Percentiles rank a stretch among this genome's conserved stretches.
These are phyloP conservation scores for Scleroderma bovista DNA, from an alignment of 768 basidiomycete species.

Conservation along the genomic window DNA sequence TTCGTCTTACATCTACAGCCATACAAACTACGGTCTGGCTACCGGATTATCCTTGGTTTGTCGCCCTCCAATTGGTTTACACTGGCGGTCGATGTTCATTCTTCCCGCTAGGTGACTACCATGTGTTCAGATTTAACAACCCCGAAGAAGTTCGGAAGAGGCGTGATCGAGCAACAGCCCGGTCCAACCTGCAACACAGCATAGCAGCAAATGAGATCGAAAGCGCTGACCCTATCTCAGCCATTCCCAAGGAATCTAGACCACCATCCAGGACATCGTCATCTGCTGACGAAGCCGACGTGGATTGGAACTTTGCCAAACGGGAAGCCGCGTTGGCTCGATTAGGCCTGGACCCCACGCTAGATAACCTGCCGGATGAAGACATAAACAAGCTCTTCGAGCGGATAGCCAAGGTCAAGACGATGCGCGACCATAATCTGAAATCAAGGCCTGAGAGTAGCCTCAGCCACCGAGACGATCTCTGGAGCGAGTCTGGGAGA, in stretches of 20 bases:
- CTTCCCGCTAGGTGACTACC: conserved; percentile 68
- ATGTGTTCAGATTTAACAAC: conserved; percentile 97
- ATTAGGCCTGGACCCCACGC: conserved; percentile 79
- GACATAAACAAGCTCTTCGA: conserved; percentile 93
- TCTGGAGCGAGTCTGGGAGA: conserved; percentile 87
- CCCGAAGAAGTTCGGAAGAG: conserved; percentile 92
- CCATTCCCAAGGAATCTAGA: conserved; percentile 49
- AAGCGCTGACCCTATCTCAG: conserved; percentile 32
- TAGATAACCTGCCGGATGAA: conserved; percentile 91
- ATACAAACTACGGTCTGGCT: conserved; percentile 88
- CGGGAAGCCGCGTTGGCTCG: conserved; percentile 88
- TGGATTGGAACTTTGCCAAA: conserved; percentile 97
- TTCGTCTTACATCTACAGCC: conserved; percentile 34
- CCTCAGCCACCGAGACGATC: conserved; percentile 77
- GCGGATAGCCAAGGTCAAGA: conserved; percentile 90
- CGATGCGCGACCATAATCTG: conserved; percentile 73
- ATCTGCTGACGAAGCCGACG: conserved; percentile 59
- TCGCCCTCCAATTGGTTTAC: background rate
- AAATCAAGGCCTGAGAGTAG: conserved; percentile 88
- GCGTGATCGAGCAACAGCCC: conserved; percentile 73
- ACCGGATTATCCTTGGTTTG: conserved; percentile 91
- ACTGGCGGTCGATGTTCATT: conserved; percentile 2
- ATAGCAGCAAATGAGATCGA: conserved; percentile 65
- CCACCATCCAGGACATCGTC: conserved; percentile 75
- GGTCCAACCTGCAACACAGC: conserved; percentile 62